Percentiles rank a stretch among this genome's conserved stretches.
phyloP scores from a whole-genome alignment of 1,139 yeast species.

The Hyphopichia fennica region DNA sequence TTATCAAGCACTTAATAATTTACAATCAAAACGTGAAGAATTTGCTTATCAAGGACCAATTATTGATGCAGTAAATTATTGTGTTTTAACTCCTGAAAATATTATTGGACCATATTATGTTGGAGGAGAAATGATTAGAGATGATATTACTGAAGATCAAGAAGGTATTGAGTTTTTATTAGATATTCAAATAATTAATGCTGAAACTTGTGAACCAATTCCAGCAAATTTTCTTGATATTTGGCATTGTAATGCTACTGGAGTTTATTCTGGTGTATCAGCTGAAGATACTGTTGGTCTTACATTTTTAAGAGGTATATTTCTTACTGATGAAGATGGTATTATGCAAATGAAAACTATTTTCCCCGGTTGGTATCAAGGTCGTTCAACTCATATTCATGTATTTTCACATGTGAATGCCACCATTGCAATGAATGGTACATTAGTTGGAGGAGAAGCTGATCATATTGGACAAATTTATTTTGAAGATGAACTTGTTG shows the following conservation, averaged over 20 bases:
- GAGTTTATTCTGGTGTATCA: constrained; percentile 4
- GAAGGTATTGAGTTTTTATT: constrained; percentile 4
- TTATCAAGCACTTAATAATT: neutral
- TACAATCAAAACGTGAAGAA: neutral
- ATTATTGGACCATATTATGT: constrained; percentile 6
- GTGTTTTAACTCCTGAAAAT: constrained; percentile 5
- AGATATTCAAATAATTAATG: constrained; percentile 5
- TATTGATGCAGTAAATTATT: neutral
- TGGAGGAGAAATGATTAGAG: constrained; percentile 5
- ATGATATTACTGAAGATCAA: constrained; percentile 4
- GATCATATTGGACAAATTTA: constrained; percentile 6
- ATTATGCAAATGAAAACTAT: constrained; percentile 4
- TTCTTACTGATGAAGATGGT: constrained; percentile 1
- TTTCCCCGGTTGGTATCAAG: constrained; percentile 6
- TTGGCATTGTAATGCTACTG: constrained; percentile 6
- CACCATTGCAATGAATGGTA: constrained; percentile 1
- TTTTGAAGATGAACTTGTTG: constrained; percentile 4
- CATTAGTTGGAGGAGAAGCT: constrained; percentile 3
- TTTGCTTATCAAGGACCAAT: neutral
- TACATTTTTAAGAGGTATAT: constrained; percentile 4
- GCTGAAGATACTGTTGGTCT: constrained; percentile 2
- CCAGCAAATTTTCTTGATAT: constrained; percentile 4
- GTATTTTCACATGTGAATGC: constrained; percentile 5
- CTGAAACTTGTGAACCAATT: constrained; percentile 5
- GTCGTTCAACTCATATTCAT: constrained; percentile 5